These are phyloP conservation scores for Globisporangium orthogonon DNA, from an alignment of 352 stramenopile species.

Conservation along the genomic window DNA sequence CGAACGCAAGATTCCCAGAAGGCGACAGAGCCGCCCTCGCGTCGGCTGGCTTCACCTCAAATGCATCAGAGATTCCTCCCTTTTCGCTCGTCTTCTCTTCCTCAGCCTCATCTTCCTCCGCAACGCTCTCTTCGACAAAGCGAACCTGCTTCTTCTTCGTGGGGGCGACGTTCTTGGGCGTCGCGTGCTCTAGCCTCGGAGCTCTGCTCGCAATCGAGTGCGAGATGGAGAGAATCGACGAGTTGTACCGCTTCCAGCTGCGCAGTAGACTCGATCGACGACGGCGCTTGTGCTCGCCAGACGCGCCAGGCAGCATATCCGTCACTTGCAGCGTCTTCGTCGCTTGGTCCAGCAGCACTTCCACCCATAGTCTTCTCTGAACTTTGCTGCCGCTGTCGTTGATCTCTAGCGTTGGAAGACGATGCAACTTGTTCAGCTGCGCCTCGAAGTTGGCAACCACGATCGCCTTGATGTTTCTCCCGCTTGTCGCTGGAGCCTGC, in stretches of 20 bases:
- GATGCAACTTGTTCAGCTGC: conserved; percentile 73
- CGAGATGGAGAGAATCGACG: conserved; percentile 60
- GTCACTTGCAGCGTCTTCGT: conserved; percentile 79
- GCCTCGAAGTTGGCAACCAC: conserved; percentile 75
- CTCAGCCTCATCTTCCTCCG: conserved; percentile 14
- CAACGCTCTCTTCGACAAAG: conserved; percentile 25
- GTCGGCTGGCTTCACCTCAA: neutral
- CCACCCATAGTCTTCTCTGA: conserved; percentile 65
- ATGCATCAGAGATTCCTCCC: neutral
- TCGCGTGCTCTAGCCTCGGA: neutral
- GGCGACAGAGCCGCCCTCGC: neutral
- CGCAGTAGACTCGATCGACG: conserved; percentile 59
- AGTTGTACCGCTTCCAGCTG: conserved; percentile 78
- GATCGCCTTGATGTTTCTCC: conserved; percentile 6
- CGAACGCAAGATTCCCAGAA: neutral
- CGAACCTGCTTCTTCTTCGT: conserved; percentile 59
- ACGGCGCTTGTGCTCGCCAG: conserved; percentile 59
- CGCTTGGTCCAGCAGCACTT: conserved; percentile 72
- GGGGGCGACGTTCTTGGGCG: neutral
- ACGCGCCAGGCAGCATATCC: conserved; percentile 71
- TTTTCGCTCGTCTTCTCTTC: conserved; percentile 6
- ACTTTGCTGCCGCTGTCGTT: conserved; percentile 42
- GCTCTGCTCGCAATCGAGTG: conserved; percentile 25
- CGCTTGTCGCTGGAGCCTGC: neutral
- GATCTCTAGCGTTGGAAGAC: conserved; percentile 76